A percentile compares a stretch with the other conserved stretches of the same genome.
These are phyloP conservation scores for Nitzschia palea DNA, from an alignment of 108 stramenopile genomes.

Conservation along the genomic window DNA sequence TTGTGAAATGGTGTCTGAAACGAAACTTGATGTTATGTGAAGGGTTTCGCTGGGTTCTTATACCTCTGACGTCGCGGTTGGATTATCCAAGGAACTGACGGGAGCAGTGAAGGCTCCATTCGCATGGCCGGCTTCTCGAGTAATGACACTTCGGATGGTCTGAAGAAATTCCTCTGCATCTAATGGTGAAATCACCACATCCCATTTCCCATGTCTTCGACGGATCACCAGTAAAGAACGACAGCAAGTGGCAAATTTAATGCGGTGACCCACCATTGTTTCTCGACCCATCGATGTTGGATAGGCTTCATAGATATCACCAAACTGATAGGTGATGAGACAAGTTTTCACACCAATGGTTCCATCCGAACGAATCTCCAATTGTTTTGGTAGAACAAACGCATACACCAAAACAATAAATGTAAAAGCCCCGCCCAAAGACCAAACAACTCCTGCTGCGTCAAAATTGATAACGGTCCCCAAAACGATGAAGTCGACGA, in stretches of 20 bases:
- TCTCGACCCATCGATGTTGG: not conserved
- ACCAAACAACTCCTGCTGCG: conserved; percentile 9
- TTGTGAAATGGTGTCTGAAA: too few relatives aligned
- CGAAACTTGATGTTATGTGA: too few relatives aligned
- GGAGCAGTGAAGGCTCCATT: too few relatives aligned
- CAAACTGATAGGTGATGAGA: conserved; percentile 22
- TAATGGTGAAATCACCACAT: conserved; percentile 16
- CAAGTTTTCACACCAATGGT: conserved; percentile 25
- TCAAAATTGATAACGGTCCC: not conserved
- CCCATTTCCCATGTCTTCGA: conserved; percentile 14
- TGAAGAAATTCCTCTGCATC: conserved; percentile 11
- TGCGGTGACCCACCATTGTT: not conserved
- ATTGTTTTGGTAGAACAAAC: conserved; percentile 16
- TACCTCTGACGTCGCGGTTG: too few relatives aligned
- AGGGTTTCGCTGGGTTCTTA: too few relatives aligned
- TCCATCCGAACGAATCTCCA: conserved; percentile 26
- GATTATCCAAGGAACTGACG: too few relatives aligned
- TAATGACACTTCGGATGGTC: conserved; percentile 8
- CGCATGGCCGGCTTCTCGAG: too few relatives aligned
- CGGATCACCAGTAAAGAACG: conserved; percentile 5
- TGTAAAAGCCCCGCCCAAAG: conserved; percentile 12
- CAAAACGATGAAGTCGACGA: not conserved
- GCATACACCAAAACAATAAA: conserved; percentile 11
- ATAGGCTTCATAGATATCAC: conserved; percentile 11
- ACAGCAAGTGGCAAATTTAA: conserved; percentile 10